Percentiles rank a stretch among this genome's conserved stretches.
phyloP scores from a whole-genome alignment of 495 filamentous ascomycete species.

The Ramalina intermedia region DNA sequence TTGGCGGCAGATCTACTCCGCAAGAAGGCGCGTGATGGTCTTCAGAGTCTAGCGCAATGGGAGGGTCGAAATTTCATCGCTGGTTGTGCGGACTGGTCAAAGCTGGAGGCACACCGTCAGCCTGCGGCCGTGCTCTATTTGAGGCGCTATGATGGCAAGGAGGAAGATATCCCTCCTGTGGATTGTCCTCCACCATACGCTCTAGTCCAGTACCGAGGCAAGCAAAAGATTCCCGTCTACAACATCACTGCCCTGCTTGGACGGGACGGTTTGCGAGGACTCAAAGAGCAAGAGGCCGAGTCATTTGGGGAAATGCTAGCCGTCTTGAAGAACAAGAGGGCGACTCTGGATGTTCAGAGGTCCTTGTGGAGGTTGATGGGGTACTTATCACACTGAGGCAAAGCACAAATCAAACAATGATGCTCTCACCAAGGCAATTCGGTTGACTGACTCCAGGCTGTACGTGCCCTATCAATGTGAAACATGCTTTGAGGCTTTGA shows the following conservation, averaged over 20 bases:
- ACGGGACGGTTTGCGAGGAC: slow-evolving; percentile 17
- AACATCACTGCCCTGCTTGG: slow-evolving; percentile 28
- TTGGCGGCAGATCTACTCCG: slow-evolving; percentile 42
- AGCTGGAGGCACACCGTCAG: slow-evolving; percentile 18
- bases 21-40: slow-evolving; percentile 25
- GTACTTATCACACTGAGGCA: slow-evolving; percentile 16
- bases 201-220: slow-evolving; percentile 10
- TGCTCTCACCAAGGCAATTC: no score
- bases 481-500: no score
- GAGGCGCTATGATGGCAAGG: slow-evolving; percentile 20
- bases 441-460: no score
- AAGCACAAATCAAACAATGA: no score
- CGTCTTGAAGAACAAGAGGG: slow-evolving; percentile 23
- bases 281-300: slow-evolving; percentile 16
- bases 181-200: not conserved
- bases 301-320: slow-evolving; percentile 15
- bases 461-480: no score
- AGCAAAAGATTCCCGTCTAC: slow-evolving; percentile 29
- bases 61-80: slow-evolving; percentile 11
- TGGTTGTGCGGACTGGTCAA: slow-evolving; percentile 24
- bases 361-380: slow-evolving; percentile 56
- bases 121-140: slow-evolving; percentile 21
- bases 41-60: slow-evolving; percentile 18
- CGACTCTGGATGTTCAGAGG: slow-evolving; percentile 36
- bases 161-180: not conserved